These are phyloP conservation scores for Schwanniomyces pseudopolymorphus DNA, from an alignment of 805 yeast genomes.

Conservation along the genomic window DNA sequence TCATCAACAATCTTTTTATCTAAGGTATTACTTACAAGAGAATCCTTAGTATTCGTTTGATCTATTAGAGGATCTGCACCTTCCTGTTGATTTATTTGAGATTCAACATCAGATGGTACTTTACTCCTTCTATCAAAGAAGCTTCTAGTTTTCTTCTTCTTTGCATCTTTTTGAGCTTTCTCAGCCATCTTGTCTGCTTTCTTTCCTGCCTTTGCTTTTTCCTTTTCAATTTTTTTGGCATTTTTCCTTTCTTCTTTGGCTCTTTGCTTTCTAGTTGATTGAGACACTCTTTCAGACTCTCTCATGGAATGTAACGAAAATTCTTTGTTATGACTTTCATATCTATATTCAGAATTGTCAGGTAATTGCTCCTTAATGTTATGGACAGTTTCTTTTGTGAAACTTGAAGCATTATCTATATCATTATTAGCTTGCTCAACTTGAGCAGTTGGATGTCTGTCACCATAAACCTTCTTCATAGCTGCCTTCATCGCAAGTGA, in stretches of 20 bases:
- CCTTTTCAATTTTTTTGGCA: slow-evolving; percentile 5
- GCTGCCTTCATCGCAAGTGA: slow-evolving; percentile 57
- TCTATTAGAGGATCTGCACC: background rate
- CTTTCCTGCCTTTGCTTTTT: slow-evolving; percentile 2
- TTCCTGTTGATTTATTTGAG: background rate
- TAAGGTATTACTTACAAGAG: no score
- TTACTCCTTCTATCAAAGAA: slow-evolving; percentile 2
- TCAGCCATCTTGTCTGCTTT: slow-evolving; percentile 1
- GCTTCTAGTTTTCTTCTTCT: background rate
- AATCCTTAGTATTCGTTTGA: background rate
- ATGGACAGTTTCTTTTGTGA: slow-evolving; percentile 3
- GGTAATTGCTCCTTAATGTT: slow-evolving; percentile 10
- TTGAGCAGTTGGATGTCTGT: slow-evolving; percentile 8
- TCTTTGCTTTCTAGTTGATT: slow-evolving; percentile 20
- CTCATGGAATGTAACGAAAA: slow-evolving; percentile 33
- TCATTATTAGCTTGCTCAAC: background rate
- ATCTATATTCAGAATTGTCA: slow-evolving; percentile 18
- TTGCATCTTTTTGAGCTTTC: background rate
- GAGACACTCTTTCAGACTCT: slow-evolving; percentile 8
- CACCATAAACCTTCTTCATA: slow-evolving; percentile 55
- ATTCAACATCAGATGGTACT: background rate
- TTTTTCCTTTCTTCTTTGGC: slow-evolving; percentile 22
- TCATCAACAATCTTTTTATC: no score
- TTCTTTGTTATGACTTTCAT: slow-evolving; percentile 32
- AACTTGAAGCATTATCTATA: background rate